These are phyloP conservation scores for Lachancea sp. DNA, from an alignment of 805 yeast genomes.

Conservation along the genomic window DNA sequence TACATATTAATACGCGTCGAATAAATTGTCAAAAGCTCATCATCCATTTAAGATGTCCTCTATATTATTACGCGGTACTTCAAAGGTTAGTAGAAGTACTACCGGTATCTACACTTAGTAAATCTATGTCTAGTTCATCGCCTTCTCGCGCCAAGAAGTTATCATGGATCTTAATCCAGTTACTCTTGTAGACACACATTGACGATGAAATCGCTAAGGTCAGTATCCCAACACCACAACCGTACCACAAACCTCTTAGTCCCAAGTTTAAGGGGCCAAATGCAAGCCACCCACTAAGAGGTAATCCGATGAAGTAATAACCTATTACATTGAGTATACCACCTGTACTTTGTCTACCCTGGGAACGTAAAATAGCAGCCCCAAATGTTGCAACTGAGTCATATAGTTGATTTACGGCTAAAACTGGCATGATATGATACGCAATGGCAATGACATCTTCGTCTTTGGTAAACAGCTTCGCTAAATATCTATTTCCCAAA, in stretches of 20 bases:
- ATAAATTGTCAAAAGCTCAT: not conserved
- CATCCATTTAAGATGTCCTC: not conserved
- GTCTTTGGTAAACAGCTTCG: conserved; percentile 57
- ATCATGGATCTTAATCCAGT: conserved; percentile 44
- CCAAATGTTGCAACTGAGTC: conserved; percentile 70
- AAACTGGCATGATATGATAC: conserved; percentile 52
- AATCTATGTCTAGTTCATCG: conserved; percentile 22
- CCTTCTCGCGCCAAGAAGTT: conserved; percentile 28
- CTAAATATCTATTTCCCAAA: conserved; percentile 43
- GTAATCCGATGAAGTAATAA: conserved; percentile 66
- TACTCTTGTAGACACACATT: conserved; percentile 35
- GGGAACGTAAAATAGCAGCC: conserved; percentile 67
- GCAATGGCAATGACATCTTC: conserved; percentile 47
- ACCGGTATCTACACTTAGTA: conserved; percentile 7
- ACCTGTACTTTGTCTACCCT: conserved; percentile 70
- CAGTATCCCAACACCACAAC: conserved; percentile 59
- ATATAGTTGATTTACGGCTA: conserved; percentile 57
- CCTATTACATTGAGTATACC: conserved; percentile 62
- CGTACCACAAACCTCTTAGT: conserved; percentile 67
- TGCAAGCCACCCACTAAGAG: conserved; percentile 56
- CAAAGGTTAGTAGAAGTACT: not conserved
- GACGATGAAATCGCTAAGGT: conserved; percentile 44
- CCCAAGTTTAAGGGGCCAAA: conserved; percentile 39
- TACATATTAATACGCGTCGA: too few relatives aligned
- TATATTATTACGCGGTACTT: too few relatives aligned